Conservation (phyloP, 2,329 filamentous ascomycete species). For the Thermoascus crustaceus region DNA sequence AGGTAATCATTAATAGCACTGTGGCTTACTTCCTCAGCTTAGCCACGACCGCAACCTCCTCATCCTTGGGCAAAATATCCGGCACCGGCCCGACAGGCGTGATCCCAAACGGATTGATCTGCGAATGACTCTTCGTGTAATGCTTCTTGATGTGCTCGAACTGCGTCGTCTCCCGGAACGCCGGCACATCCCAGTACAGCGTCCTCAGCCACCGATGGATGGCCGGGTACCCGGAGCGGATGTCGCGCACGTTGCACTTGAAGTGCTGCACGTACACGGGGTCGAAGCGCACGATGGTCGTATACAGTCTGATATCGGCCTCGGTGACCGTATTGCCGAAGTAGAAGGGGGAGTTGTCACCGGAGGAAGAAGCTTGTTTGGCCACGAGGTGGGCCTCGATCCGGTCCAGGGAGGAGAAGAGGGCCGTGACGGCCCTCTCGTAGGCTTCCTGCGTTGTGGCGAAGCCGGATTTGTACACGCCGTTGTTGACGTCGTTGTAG, state of each 20-base stretch:
- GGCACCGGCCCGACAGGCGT: constrained; percentile 79
- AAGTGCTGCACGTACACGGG: constrained; percentile 74
- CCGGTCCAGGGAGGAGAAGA: constrained; percentile 71
- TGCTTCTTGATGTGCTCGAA: constrained; percentile 92
- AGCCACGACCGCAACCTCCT: constrained; percentile 56
- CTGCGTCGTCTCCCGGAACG: constrained; percentile 75
- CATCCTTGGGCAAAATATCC: constrained; percentile 66
- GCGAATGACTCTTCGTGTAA: constrained; percentile 58
- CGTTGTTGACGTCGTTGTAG: constrained; percentile 54
- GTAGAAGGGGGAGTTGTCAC: constrained; percentile 54
- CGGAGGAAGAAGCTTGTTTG: constrained; percentile 23
- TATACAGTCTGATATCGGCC: constrained; percentile 68
- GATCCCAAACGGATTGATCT: constrained; percentile 61
- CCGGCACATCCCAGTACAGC: constrained; percentile 74
- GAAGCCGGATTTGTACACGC: constrained; percentile 60
- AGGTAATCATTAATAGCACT: too few relatives aligned
- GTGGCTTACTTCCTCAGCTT: constrained; percentile 2
- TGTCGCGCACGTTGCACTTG: constrained; percentile 77
- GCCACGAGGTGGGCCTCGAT: constrained; percentile 61
- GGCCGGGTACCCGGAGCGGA: constrained; percentile 71
- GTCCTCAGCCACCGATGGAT: constrained; percentile 74
- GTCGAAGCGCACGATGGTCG: constrained; percentile 66
- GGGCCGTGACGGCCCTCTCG: constrained; percentile 58
- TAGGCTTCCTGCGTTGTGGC: constrained; percentile 78
- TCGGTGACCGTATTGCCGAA: constrained; percentile 72